Percentiles rank a stretch among this genome's conserved stretches.
Evolutionary conservation across 495 filamentous ascomycete species (phyloP).

Genomic region (Lepidopterella palustris): DNA sequence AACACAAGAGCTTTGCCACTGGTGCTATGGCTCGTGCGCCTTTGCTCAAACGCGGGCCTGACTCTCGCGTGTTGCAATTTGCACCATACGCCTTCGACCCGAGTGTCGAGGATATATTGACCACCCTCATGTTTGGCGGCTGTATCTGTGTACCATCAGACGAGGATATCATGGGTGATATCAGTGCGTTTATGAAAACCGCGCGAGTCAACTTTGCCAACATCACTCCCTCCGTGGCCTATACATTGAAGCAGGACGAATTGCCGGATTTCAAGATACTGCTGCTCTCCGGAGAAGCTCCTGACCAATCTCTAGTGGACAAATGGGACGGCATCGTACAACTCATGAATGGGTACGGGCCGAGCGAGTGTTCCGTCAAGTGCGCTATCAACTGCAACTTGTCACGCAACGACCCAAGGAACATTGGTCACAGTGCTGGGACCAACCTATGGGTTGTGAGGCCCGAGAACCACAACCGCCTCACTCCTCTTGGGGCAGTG

Average conservation of each 20-base stretch:
- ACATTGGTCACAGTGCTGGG: conserved; percentile 19
- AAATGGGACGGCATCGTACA: conserved; percentile 20
- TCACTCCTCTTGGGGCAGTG: conserved; percentile 12
- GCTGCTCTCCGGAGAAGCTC: conserved; percentile 6
- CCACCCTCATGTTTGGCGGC: conserved; percentile 26
- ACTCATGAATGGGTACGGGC: conserved; percentile 25
- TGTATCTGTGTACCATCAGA: conserved; percentile 39
- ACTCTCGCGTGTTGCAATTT: conserved; percentile 13
- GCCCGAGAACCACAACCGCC: conserved; percentile 14
- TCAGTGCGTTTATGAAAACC: conserved; percentile 20
- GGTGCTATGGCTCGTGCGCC: neutral
- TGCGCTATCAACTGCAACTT: conserved; percentile 13
- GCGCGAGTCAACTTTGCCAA: conserved; percentile 21
- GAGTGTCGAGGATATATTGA: conserved; percentile 13
- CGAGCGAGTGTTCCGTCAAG: conserved; percentile 20
- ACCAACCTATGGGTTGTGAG: conserved; percentile 19
- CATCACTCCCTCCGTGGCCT: conserved; percentile 20
- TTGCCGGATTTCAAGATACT: conserved; percentile 8
- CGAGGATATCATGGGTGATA: conserved; percentile 24
- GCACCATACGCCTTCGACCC: conserved; percentile 14
- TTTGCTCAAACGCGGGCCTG: neutral
- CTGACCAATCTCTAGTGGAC: no score
- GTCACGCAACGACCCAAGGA: conserved; percentile 11
- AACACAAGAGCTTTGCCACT: conserved; percentile 9
- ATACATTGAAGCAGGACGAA: conserved; percentile 2